Evolutionary conservation across 345 rosid genomes (phyloP).

Genomic region (Citrus reticulata): DNA sequence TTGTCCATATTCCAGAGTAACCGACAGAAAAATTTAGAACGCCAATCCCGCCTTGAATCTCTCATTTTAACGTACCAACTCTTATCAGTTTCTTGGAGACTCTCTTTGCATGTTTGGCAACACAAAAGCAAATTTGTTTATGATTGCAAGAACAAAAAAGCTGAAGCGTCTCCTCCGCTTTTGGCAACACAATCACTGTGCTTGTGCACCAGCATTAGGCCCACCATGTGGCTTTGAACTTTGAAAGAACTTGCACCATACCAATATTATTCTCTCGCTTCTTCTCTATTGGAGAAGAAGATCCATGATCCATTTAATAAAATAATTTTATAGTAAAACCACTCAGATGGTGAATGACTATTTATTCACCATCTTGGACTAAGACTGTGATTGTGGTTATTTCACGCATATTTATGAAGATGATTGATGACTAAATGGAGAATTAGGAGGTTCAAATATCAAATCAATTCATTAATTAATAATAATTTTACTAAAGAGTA

Average conservation of each 20-base stretch:
- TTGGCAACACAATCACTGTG: conserved; percentile 19
- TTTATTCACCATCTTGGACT: too few species aligned
- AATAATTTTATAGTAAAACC: too few species aligned
- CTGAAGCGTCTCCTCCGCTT: conserved; percentile 22
- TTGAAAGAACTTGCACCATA: too few species aligned
- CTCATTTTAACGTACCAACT: background rate
- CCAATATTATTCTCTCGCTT: background rate
- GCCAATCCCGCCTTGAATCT: conserved; percentile 30
- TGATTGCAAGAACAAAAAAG: conserved; percentile 10
- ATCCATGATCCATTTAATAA: background rate
- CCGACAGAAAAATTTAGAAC: conserved; percentile 16
- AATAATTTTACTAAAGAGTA: too few species aligned
- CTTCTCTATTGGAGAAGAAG: background rate
- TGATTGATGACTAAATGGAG: too few species aligned
- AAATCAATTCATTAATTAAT: background rate
- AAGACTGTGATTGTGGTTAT: too few species aligned
- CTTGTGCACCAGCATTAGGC: background rate
- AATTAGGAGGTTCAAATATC: background rate
- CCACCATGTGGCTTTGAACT: conserved; percentile 5
- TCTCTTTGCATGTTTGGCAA: background rate
- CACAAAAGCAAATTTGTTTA: background rate
- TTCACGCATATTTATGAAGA: too few species aligned
- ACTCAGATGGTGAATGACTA: too few species aligned
- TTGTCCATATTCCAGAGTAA: background rate
- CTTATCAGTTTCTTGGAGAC: background rate